Percentiles rank a stretch among this genome's conserved stretches.
Conservation (phyloP, 1,139 yeast species). For the Taiozyma sp. region DNA sequence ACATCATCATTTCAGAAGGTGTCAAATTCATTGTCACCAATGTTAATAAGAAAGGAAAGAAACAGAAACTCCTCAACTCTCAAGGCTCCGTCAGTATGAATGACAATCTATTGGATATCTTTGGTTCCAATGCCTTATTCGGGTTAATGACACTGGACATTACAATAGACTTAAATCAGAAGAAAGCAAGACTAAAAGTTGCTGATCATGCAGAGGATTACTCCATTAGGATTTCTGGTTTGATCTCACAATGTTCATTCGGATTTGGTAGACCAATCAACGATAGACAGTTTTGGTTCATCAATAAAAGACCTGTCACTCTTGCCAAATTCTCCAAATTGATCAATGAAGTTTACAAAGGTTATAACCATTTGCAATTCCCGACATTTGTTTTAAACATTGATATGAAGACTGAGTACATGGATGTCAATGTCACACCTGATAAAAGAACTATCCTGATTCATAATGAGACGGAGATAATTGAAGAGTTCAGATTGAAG, state of each 20-base stretch:
- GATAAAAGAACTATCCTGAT: slow-evolving; percentile 74
- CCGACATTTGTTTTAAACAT: slow-evolving; percentile 72
- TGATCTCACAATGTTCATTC: slow-evolving; percentile 67
- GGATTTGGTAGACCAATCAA: slow-evolving; percentile 67
- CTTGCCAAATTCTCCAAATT: slow-evolving; percentile 52
- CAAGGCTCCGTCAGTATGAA: slow-evolving; percentile 41
- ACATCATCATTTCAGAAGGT: slow-evolving; percentile 56
- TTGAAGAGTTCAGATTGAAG: slow-evolving; percentile 44
- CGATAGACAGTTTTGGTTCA: slow-evolving; percentile 70
- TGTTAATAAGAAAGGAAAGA: slow-evolving; percentile 41
- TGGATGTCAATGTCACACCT: slow-evolving; percentile 88
- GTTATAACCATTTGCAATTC: slow-evolving; percentile 63
- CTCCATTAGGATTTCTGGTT: slow-evolving; percentile 44
- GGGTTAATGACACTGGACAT: slow-evolving; percentile 49
- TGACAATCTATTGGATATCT: slow-evolving; percentile 60
- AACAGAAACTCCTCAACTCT: slow-evolving; percentile 43
- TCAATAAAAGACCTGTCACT: slow-evolving; percentile 72
- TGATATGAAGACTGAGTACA: slow-evolving; percentile 39
- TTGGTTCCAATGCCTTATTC: slow-evolving; percentile 58
- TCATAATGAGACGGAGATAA: slow-evolving; percentile 54
- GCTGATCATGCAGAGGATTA: slow-evolving; percentile 15
- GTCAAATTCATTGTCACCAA: slow-evolving; percentile 58
- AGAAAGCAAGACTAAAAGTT: slow-evolving; percentile 7
- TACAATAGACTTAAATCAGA: slow-evolving; percentile 24
- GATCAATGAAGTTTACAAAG: slow-evolving; percentile 67